Evolutionary conservation across 2,329 filamentous ascomycete species (phyloP), one percentile per base, ranked within the genome.

Genomic region (Venturia oleaginea): DNA sequence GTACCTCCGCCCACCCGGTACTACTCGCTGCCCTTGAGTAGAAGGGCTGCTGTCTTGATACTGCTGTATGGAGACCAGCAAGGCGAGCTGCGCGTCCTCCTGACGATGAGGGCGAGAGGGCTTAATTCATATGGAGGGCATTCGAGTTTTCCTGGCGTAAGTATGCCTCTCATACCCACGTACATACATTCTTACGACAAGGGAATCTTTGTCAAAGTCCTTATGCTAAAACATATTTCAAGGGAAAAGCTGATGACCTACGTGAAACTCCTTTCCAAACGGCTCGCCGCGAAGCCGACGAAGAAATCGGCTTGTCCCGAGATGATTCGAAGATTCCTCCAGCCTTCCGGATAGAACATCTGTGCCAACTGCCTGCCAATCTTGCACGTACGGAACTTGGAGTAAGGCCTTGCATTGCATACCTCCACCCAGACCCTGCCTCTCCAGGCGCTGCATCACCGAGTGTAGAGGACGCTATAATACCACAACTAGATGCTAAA

Each of bases 281-380:
- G 61, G 92, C 93, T 10, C 85, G 93, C 30, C 86, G 93, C 68
- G 93, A 97, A 79, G 92, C 93, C 0, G 89, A 84, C 74, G 93
- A 97, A 75, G 93, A 97, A 74, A 96, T 97, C 68, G 93, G 93
- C 1, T 85, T 97, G 3, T 90, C 93, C 1, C 81, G 87, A 71
- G 81, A 86, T 69, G 85, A 92, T 71, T 71, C 74, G 65, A 84
- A 84, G 66, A 82, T 96, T 37, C 90, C 91, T 1, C 78, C 80
- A 15, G 90, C 90, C 0, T 97, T 96, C 77, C 82, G 82, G 64
- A 88, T 97, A 69, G 92, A 97, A 76, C 88, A 94, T 71, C 84
- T 97, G 54, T 95, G 92, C 77, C 84, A 89, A 72, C 81, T 97
- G 3, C 93, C 93, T 27, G 66, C 75, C 6, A 79, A 81, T 65